A percentile compares a stretch with the other conserved stretches of the same genome.
These are phyloP conservation scores for Fusarium napiforme DNA, from an alignment of 2,329 filamentous ascomycete genomes.

Conservation along the genomic window DNA sequence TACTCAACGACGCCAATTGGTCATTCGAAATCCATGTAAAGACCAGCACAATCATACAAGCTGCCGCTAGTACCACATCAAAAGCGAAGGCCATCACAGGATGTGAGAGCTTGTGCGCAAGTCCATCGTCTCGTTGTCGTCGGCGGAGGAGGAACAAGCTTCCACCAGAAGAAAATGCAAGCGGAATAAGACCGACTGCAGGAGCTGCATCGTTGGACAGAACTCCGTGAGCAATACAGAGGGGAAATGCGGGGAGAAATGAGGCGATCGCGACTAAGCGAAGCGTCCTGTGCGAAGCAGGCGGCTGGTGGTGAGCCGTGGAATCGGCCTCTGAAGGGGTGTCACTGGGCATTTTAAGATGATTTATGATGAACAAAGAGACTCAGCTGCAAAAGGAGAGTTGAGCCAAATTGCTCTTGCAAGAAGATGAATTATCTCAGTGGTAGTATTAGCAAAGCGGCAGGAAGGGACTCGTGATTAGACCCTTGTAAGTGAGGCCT, in stretches of 20 bases:
- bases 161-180: slow-evolving; percentile 50
- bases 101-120: slow-evolving; percentile 17
- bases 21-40: slow-evolving; percentile 53
- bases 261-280: slow-evolving; percentile 50
- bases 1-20: slow-evolving; percentile 47
- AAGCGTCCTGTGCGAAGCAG: slow-evolving; percentile 40
- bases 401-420: background rate
- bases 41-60: slow-evolving; percentile 53
- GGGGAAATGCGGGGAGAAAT: slow-evolving; percentile 54
- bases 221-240: slow-evolving; percentile 53
- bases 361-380: background rate
- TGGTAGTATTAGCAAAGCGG: background rate
- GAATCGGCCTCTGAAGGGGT: slow-evolving; percentile 25
- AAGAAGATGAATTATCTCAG: background rate
- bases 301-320: slow-evolving; percentile 15
- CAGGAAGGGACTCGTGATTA: slow-evolving; percentile 27
- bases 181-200: slow-evolving; percentile 54
- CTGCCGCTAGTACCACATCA: slow-evolving; percentile 51
- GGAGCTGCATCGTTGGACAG: slow-evolving; percentile 50
- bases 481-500: slow-evolving; percentile 35
- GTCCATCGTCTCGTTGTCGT: background rate
- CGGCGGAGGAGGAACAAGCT: slow-evolving; percentile 41
- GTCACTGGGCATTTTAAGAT: slow-evolving; percentile 26
- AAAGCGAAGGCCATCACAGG: slow-evolving; percentile 53
- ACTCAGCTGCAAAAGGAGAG: background rate